These are phyloP conservation scores for Mediolabrus comicus DNA, from an alignment of 108 stramenopile species.

Conservation along the genomic window DNA sequence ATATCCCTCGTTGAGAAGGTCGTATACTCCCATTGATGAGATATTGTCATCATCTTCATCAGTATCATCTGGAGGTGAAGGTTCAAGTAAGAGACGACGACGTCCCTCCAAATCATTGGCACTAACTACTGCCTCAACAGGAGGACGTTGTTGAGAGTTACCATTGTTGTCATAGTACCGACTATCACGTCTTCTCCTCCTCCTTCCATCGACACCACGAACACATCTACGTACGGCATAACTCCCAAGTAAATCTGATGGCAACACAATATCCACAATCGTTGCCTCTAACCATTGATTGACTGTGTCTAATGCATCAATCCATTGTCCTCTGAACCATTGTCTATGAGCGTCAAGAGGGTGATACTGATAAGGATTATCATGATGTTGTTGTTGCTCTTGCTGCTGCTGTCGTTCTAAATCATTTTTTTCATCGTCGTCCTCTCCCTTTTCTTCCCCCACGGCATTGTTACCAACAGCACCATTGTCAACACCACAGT, in stretches of 20 bases:
- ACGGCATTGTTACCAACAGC: no score
- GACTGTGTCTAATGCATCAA: constrained; percentile 95
- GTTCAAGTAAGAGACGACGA: constrained; percentile 70
- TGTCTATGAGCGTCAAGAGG: constrained; percentile 65
- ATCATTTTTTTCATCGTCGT: background rate
- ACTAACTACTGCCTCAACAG: constrained; percentile 66
- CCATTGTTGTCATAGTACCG: background rate
- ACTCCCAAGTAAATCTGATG: constrained; percentile 61
- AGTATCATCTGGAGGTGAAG: constrained; percentile 25
- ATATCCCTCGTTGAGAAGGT: constrained; percentile 21
- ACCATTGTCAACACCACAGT: no score
- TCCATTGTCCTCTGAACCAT: constrained; percentile 95
- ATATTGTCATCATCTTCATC: constrained; percentile 43
- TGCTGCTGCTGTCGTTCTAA: background rate
- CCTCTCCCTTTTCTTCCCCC: constrained; percentile 7
- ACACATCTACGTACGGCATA: background rate
- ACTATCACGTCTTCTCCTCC: background rate
- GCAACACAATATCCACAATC: constrained; percentile 80
- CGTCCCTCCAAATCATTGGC: constrained; percentile 80
- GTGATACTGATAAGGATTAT: background rate
- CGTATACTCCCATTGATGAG: constrained; percentile 21
- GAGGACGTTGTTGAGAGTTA: background rate
- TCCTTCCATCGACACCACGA: background rate
- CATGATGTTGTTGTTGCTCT: background rate
- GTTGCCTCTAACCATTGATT: constrained; percentile 98